These are phyloP conservation scores for Mimosa pudica DNA, from an alignment of 306 rosid species.

Conservation along the genomic window DNA sequence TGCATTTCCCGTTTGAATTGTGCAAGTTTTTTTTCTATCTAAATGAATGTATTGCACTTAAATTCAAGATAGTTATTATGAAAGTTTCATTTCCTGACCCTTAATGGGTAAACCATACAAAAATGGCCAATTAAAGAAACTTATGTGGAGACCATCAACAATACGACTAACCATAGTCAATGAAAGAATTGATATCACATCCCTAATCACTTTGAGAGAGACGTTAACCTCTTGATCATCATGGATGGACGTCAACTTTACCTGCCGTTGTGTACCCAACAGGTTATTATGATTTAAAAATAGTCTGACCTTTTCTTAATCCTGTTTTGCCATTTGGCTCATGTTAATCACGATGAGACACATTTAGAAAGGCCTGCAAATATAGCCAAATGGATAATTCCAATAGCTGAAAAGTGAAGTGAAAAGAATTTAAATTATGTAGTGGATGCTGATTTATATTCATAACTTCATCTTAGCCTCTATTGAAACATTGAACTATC, in stretches of 20 bases:
- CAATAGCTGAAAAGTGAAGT: not conserved
- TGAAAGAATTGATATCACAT: not conserved
- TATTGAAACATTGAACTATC: not conserved
- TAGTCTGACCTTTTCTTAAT: not conserved
- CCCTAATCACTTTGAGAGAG: not conserved
- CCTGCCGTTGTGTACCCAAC: not conserved
- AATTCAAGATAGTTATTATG: not conserved
- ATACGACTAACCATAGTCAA: not conserved
- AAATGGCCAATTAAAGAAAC: not conserved
- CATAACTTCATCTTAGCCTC: not conserved
- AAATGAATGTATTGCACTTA: not conserved
- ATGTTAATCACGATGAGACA: not conserved
- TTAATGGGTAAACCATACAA: not conserved
- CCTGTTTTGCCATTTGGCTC: not conserved
- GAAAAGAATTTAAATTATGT: not conserved
- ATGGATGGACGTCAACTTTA: not conserved
- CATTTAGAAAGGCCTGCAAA: not conserved
- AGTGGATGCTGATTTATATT: not conserved
- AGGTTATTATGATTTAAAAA: not conserved
- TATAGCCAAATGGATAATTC: not conserved
- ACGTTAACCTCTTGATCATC: not conserved
- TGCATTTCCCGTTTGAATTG: not conserved
- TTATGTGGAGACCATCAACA: not conserved
- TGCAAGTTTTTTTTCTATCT: not conserved
- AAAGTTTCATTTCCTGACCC: not conserved